phyloP scores from a whole-genome alignment of 164 flowering plant genomes.

The Platanus orientalis region DNA sequence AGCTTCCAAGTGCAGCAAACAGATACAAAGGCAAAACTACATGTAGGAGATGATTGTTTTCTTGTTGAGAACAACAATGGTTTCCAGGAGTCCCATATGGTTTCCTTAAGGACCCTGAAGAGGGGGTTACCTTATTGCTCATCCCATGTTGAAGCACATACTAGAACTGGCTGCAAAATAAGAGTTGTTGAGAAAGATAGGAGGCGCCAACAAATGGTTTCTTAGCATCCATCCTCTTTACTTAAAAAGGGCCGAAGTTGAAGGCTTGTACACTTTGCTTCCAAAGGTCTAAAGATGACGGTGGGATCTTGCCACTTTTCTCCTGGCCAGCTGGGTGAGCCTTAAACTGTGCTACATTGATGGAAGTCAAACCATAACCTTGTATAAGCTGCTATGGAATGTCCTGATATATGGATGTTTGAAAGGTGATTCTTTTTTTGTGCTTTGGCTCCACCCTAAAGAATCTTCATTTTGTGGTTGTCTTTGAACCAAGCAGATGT shows the following conservation, averaged over 20 bases:
- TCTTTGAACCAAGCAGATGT: no score
- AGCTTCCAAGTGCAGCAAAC: conserved; percentile 11
- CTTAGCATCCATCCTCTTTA: conserved; percentile 21
- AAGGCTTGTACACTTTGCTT: conserved; percentile 30
- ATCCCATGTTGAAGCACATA: conserved; percentile 24
- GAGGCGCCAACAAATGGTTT: conserved; percentile 16
- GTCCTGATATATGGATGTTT: conserved; percentile 3
- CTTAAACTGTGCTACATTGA: neutral
- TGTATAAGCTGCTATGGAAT: neutral
- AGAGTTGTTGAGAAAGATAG: conserved; percentile 37
- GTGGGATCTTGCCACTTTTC: conserved; percentile 24
- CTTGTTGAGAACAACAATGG: conserved; percentile 10
- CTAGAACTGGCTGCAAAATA: conserved; percentile 24
- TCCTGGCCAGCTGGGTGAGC: conserved; percentile 4
- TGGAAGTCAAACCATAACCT: neutral
- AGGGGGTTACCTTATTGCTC: conserved; percentile 25
- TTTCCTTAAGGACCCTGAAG: conserved; percentile 32
- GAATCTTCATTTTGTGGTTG: no score
- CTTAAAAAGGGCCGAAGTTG: conserved; percentile 34
- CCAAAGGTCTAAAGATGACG: conserved; percentile 29
- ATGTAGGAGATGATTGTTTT: conserved; percentile 13
- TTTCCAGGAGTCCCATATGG: conserved; percentile 22
- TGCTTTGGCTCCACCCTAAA: no score
- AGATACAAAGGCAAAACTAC: conserved; percentile 14
- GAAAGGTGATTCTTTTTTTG: no score